Conservation (phyloP, 2,329 filamentous ascomycete species). For the Sporothrix protearum region DNA sequence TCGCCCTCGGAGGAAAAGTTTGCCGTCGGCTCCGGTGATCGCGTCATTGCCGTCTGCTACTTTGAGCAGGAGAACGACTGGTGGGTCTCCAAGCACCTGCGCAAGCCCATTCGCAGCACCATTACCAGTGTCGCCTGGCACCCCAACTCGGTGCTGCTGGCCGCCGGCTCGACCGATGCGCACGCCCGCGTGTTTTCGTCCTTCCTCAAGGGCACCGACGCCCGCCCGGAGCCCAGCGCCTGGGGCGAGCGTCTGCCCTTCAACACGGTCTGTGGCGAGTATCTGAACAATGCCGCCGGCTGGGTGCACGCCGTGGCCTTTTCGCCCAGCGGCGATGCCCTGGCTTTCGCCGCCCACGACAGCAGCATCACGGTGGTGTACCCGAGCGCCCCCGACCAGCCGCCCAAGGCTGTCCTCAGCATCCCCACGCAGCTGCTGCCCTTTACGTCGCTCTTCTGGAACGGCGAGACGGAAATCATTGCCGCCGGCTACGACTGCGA, state of each 20-base stretch:
- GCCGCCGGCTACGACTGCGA: constrained; percentile 89
- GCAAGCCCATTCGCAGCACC: constrained; percentile 97
- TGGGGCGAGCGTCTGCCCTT: constrained; percentile 97
- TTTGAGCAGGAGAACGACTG: constrained; percentile 99
- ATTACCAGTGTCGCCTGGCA: constrained; percentile 96
- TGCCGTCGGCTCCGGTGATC: constrained; percentile 91
- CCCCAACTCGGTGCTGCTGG: constrained; percentile 91
- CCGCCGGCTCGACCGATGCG: constrained; percentile 93
- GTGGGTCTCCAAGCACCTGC: constrained; percentile 99
- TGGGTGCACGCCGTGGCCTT: constrained; percentile 95
- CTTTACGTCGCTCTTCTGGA: constrained; percentile 92
- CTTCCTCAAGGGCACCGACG: constrained; percentile 94
- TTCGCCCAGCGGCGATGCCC: constrained; percentile 85
- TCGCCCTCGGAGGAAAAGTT: constrained; percentile 96
- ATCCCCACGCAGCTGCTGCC: constrained; percentile 86
- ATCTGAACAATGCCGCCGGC: constrained; percentile 88
- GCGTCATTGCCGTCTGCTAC: constrained; percentile 95
- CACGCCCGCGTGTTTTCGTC: constrained; percentile 92
- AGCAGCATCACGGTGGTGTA: constrained; percentile 97
- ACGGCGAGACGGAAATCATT: constrained; percentile 85
- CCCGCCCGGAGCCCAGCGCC: constrained; percentile 75
- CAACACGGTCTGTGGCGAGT: constrained; percentile 98
- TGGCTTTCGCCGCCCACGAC: constrained; percentile 92
- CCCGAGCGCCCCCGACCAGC: constrained; percentile 83
- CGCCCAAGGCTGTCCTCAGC: constrained; percentile 84